Evolutionary conservation across 2,329 filamentous ascomycete species (phyloP), one percentile per base, ranked within the genome.

Genomic region (Didymosphaeria variabile): DNA sequence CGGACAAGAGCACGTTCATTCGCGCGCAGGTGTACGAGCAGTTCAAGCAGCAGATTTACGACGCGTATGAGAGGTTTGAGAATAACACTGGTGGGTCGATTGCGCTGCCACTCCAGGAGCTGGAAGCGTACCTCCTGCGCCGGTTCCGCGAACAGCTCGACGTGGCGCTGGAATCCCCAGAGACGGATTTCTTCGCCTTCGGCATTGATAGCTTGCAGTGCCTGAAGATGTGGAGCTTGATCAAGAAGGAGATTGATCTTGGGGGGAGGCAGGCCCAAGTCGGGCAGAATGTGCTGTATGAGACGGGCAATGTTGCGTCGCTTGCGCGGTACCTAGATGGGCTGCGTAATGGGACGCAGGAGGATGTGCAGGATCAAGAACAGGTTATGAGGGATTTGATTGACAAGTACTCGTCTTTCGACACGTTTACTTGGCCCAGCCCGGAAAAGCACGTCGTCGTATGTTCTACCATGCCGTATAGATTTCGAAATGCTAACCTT

Each of bases 191-290:
- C 67, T 90, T 89, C 67, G 75, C 80, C 0, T 75, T 81, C 0
- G 87, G 87, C 0, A 77, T 89, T 1, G 88, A 90, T 70, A 87
- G 84, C 49, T 72, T 90, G 29, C 85, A 87, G 62, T 84, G 86
- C 1, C 86, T 88, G 31, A 82, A 83, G 55, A 82, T 87, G 59
- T 82, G 87, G 63, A 80, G 80, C 17, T 73, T 79, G 1, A 83
- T 90, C 31, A 75, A 85, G 56, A 81, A 82, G 13, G 78, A 82
- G 0, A 69, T 90, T 2, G 80, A 87, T 29, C 67, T 87, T 1
- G 79, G 80, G 1, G 81, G 82, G 0, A 62, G 63, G 15, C 75
- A 80, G 15, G 47, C 66, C 15, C 72, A 77, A 10, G 71, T 89
- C 0, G 81, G 82, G 0, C 82, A 85, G 51, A 90, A 88, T 53